Evolutionary conservation across 2,329 filamentous ascomycete species (phyloP).

Genomic region (Ascosphaera acerosa): DNA sequence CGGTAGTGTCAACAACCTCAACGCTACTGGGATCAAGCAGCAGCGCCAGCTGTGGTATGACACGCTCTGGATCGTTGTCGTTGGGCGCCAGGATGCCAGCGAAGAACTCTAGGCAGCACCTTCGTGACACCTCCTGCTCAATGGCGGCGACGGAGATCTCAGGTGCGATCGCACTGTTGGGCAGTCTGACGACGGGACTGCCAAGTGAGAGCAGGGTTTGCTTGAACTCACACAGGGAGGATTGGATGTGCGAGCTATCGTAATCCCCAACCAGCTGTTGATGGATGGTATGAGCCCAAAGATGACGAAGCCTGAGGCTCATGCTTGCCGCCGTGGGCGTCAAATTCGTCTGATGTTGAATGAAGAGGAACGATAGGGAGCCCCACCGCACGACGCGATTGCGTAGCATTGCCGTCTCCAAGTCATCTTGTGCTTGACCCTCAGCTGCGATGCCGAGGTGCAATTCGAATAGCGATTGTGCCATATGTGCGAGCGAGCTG

Average conservation of each 20-base stretch:
- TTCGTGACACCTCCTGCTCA: conserved; percentile 70
- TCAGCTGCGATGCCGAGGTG: conserved; percentile 38
- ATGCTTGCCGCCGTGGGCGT: conserved; percentile 12
- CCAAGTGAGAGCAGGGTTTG: conserved; percentile 23
- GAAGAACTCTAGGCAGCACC: conserved; percentile 95
- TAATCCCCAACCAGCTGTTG: conserved; percentile 30
- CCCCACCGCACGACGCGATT: conserved; percentile 37
- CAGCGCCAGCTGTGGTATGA: conserved; percentile 82
- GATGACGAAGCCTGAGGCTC: conserved; percentile 30
- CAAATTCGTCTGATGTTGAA: conserved; percentile 19
- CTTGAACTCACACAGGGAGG: conserved; percentile 38
- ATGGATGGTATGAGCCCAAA: conserved; percentile 40
- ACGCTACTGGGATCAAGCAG: conserved; percentile 44
- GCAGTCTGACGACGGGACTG: conserved; percentile 31
- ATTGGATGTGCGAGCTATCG: conserved; percentile 32
- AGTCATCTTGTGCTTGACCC: conserved; percentile 27
- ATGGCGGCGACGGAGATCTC: conserved; percentile 62
- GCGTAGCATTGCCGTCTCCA: conserved; percentile 27
- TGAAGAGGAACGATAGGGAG: conserved; percentile 27
- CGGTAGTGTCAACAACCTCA: conserved; percentile 5
- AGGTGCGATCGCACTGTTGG: conserved; percentile 74
- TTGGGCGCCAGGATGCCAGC: conserved; percentile 68
- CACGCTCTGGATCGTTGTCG: conserved; percentile 49
- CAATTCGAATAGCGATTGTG: conserved; percentile 37
- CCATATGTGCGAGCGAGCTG: no score